Evolutionary conservation across 1,139 yeast genomes (phyloP), one percentile per base, ranked within the genome.

Genomic region (Geotrichum australiense): DNA sequence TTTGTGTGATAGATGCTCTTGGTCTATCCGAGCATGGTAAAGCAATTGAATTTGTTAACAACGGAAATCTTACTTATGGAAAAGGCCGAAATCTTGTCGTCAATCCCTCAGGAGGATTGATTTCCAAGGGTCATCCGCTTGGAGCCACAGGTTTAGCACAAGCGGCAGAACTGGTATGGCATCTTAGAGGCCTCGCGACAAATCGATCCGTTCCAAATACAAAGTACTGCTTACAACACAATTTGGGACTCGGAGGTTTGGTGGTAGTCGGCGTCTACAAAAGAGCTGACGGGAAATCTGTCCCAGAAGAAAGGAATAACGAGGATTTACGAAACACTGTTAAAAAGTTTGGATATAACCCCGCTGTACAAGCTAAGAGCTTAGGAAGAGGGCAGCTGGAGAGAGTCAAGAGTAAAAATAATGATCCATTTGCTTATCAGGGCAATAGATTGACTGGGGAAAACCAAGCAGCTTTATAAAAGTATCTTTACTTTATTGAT

Each of bases 81-180:
- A 21, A 24, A 3, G 6, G 5, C 11, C 16, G 33, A 15, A 26
- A 35, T 16, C 52, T 51, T 36, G 54, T 57, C 8, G 55, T 57
- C 37, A 57, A 57, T 40, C 61, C 61, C 14, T 53, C 58, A 6
- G 61, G 61, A 10, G 61, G 61, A 8, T 50, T 57, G 22, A 55
- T 56, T 35, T 47, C 54, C 37, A 57, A 57, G 48, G 61, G 61
- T 30, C 61, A 57, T 32, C 59, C 61, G 7, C 50, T 57, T n/a
- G 61, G 60, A 6, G 61, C 61, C 5, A 57, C 61, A n/a, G 61
- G 61, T 6, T 45, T 57, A 10, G 60, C 60, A 6, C 61, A 57
- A 43, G 54, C 57, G 41, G 52, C 57, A 3, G 61, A 57, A 39
- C 49, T 57, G 7, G 53, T 51, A 15, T 57, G 61, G 60, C 61